These are phyloP conservation scores for Clathrus columnatus DNA, from an alignment of 768 basidiomycete species.

Conservation along the genomic window DNA sequence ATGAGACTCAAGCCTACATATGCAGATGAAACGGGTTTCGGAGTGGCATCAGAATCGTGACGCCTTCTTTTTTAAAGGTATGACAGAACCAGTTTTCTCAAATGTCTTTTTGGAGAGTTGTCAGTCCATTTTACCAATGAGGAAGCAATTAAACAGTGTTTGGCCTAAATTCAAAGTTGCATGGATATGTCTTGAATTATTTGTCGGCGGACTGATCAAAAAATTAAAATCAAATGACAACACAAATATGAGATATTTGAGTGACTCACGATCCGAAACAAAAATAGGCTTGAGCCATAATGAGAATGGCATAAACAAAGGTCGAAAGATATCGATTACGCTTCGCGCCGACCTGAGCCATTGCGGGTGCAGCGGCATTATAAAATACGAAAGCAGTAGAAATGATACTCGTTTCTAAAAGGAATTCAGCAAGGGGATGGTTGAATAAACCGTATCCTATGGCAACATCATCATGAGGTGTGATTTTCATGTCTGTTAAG, in stretches of 20 bases:
- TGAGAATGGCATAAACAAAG: slow-evolving; percentile 16
- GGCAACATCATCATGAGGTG: slow-evolving; percentile 15
- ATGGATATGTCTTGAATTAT: slow-evolving; percentile 22
- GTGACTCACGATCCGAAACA: slow-evolving; percentile 22
- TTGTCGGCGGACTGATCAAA: slow-evolving; percentile 20
- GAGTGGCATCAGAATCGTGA: too few species aligned
- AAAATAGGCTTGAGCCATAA: slow-evolving; percentile 20
- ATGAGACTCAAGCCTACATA: too few species aligned
- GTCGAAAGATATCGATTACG: slow-evolving; percentile 15
- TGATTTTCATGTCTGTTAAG: slow-evolving; percentile 21
- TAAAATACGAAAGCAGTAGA: slow-evolving; percentile 21
- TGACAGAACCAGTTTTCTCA: too few species aligned
- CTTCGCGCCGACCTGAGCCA: slow-evolving; percentile 17
- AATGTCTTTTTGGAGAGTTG: too few species aligned
- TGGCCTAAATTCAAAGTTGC: slow-evolving; percentile 22
- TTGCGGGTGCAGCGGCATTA: slow-evolving; percentile 17
- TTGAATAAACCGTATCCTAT: slow-evolving; percentile 22
- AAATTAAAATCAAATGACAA: neutral
- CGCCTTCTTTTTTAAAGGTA: too few species aligned
- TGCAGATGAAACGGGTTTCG: too few species aligned
- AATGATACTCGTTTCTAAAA: slow-evolving; percentile 20
- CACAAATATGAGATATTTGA: neutral
- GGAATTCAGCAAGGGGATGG: slow-evolving; percentile 18
- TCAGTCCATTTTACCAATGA: slow-evolving; percentile 22
- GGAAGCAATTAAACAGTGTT: slow-evolving; percentile 20